Conservation (phyloP, 2,329 filamentous ascomycete genomes). For the Apiospora sp. region DNA sequence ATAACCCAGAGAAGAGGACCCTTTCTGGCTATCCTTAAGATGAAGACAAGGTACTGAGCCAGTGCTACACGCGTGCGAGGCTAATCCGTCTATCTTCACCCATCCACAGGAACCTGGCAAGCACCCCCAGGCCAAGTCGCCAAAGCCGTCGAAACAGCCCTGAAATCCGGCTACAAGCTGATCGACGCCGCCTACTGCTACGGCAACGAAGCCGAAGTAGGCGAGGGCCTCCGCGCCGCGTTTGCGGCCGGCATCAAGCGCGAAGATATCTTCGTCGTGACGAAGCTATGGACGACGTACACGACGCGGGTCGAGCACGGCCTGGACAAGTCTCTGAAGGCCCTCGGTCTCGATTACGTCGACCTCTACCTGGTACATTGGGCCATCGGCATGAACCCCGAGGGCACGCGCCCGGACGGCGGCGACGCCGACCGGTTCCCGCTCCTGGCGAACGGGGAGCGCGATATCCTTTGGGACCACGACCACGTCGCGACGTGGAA, state of each 20-base stretch:
- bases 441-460: slow-evolving; percentile 74
- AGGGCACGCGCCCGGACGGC: slow-evolving; percentile 56
- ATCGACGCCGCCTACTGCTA: slow-evolving; percentile 81
- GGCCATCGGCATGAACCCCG: slow-evolving; percentile 82
- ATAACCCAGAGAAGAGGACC: not conserved
- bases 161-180: slow-evolving; percentile 64
- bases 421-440: slow-evolving; percentile 79
- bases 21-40: not conserved
- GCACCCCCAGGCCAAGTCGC: slow-evolving; percentile 65
- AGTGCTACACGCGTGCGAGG: not conserved
- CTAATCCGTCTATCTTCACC: not conserved
- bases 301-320: slow-evolving; percentile 73
- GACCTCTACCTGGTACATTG: slow-evolving; percentile 87
- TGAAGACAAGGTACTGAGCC: not conserved
- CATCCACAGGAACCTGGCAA: slow-evolving; percentile 69
- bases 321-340: slow-evolving; percentile 76
- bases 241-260: slow-evolving; percentile 75
- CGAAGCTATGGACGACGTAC: slow-evolving; percentile 87
- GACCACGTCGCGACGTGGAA: slow-evolving; percentile 81
- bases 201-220: slow-evolving; percentile 84
- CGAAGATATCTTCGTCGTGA: slow-evolving; percentile 83
- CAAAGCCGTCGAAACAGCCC: slow-evolving; percentile 64
- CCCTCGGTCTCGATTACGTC: slow-evolving; percentile 80
- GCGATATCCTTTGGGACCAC: slow-evolving; percentile 75
- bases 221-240: slow-evolving; percentile 77